Percentiles rank a stretch among this genome's conserved stretches.
Evolutionary conservation across 1,284 basidiomycete genomes (phyloP).

Genomic region (Sporisorium iseilematis-ciliati): DNA sequence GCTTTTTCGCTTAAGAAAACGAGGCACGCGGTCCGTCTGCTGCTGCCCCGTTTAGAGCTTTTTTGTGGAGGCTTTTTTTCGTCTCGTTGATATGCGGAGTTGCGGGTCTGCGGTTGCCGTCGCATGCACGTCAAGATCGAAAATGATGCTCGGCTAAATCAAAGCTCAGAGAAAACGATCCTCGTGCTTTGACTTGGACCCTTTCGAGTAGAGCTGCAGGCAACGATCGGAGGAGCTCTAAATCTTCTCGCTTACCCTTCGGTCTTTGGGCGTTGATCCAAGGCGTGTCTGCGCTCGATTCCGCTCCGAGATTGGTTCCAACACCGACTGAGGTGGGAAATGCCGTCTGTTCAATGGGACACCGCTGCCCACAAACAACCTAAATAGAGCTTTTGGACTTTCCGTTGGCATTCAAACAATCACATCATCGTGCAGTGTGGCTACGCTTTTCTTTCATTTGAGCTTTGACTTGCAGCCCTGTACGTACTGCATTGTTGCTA

Average conservation of each 20-base stretch:
- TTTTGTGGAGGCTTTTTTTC: no score
- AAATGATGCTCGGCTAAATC: constrained; percentile 17
- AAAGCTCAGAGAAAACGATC: background rate
- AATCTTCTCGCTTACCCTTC: constrained; percentile 3
- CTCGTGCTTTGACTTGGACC: constrained; percentile 7
- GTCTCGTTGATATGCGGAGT: background rate
- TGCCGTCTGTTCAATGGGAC: no score
- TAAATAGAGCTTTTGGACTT: no score
- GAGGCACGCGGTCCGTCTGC: constrained; percentile 1
- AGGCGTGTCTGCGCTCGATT: background rate
- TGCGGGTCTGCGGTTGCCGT: constrained; percentile 30
- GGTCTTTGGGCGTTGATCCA: background rate
- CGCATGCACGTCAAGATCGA: constrained; percentile 44
- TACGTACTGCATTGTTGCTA: no score
- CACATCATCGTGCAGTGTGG: constrained; percentile 5
- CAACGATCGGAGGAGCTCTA: constrained; percentile 39
- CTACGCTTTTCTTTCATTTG: background rate
- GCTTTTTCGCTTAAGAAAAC: no score
- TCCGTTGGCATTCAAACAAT: background rate
- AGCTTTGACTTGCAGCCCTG: no score
- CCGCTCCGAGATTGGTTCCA: constrained; percentile 2
- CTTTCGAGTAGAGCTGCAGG: constrained; percentile 22
- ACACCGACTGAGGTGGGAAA: no score
- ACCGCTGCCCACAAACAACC: no score
- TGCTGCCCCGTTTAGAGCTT: no score